phyloP scores from a whole-genome alignment of 1,284 basidiomycete species.

The Trichosporon sp. region DNA sequence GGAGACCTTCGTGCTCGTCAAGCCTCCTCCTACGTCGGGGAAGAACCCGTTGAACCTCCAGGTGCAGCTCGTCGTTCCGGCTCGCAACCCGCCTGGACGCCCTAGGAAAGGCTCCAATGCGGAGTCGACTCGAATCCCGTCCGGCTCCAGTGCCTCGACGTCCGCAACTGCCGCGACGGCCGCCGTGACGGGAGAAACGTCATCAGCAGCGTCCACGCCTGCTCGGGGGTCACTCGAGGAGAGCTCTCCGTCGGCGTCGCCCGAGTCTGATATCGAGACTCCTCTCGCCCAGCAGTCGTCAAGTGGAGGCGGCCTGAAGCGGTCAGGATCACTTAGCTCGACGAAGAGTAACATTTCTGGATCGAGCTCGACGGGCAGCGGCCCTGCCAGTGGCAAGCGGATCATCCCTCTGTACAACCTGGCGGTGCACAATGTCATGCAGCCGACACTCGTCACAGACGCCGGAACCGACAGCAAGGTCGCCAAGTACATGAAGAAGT shows the following conservation, averaged over 20 bases:
- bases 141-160: neutral
- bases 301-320: slow-evolving; percentile 25
- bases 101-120: slow-evolving; percentile 16
- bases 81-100: slow-evolving; percentile 6
- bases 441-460: slow-evolving; percentile 73
- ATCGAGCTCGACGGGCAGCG: slow-evolving; percentile 23
- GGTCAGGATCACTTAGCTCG: slow-evolving; percentile 39
- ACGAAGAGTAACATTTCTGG: slow-evolving; percentile 21
- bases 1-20: slow-evolving; percentile 68
- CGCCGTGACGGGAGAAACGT: neutral
- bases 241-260: neutral
- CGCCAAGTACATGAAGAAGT: slow-evolving; percentile 82
- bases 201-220: slow-evolving; percentile 22
- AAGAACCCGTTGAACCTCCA: slow-evolving; percentile 91
- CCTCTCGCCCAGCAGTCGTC: neutral
- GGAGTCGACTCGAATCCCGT: slow-evolving; percentile 7
- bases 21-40: slow-evolving; percentile 65
- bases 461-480: slow-evolving; percentile 89
- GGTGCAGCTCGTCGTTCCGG: slow-evolving; percentile 73
- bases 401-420: slow-evolving; percentile 94
- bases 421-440: slow-evolving; percentile 82
- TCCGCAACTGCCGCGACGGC: neutral
- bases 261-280: neutral
- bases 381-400: slow-evolving; percentile 52
- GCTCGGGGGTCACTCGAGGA: slow-evolving; percentile 27